Base-by-base conservation (phyloP, 2,329 filamentous ascomycete genomes). In the Claviceps sp. region DNA sequence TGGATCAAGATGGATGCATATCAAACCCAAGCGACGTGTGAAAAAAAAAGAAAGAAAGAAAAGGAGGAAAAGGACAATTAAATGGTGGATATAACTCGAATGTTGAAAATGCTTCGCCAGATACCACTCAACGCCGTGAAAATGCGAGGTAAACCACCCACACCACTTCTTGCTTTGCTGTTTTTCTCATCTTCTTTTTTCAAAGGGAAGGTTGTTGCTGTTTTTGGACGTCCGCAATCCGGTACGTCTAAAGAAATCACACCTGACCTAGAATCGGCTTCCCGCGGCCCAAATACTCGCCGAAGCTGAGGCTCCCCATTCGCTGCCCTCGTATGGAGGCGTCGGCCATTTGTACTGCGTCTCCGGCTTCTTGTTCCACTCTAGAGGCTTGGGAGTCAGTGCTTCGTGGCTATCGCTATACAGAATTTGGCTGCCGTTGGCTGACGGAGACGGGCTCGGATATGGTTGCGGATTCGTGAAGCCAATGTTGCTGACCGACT, bases 241-340 rank as follows among this genome's bases (percentile, higher is more conserved):
- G 3, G 29, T 34, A 34, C 29, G 29, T 3, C 29, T 4, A 11
- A 11, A 11, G 29, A 34, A 34, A 34, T 34, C 29, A 4, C 9
- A 34, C 29, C 29, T 34, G 29, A 9, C 9, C 29, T 69, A 83
- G 60, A 83, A 78, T 58, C 78, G 75, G 64, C 76, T 82, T 56
- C 85, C 79, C 36, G 82, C 80, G 50, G 85, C 83, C 73, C 86
- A 85, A 58, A 90, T 89, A 68, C 85, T 89, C 5, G 87, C 85
- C 11, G 88, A 81, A 34, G 88, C 86, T 43, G 86, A 84, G 8
- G 85, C 82, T 17, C 85, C 88, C 91, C 90, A 97, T 65, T 95
- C 90, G 56, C 83, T 83, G 60, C 95, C 90, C 62, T 95, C 90
- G 59, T 96, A 95, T 3, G 93, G 91, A 22, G 93, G 93, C 16